Conservation (phyloP, 306 rosid genomes). For the Vigna reflexopilosa region DNA sequence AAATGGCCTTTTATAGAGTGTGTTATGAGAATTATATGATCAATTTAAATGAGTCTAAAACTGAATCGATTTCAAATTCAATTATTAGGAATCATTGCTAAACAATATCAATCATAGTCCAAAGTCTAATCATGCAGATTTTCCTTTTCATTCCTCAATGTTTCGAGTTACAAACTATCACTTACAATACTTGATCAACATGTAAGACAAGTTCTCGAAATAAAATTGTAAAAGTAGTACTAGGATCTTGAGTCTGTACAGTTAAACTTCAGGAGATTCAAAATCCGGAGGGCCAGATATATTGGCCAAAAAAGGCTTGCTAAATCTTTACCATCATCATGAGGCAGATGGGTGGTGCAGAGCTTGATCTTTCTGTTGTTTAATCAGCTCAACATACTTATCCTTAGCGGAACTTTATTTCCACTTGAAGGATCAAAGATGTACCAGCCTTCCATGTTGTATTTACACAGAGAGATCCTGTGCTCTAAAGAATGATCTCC, state of each 20-base stretch:
- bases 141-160: neutral
- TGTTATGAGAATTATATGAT: neutral
- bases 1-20: neutral
- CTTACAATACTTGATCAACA: neutral
- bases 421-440: slow-evolving; percentile 49
- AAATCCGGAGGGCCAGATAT: neutral
- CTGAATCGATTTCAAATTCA: slow-evolving; percentile 1
- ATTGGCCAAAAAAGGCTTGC: slow-evolving; percentile 23
- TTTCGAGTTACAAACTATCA: slow-evolving; percentile 10
- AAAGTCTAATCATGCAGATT: neutral
- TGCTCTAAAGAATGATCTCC: slow-evolving; percentile 42
- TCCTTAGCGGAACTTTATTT: slow-evolving; percentile 37
- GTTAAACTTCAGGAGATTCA: neutral
- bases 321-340: slow-evolving; percentile 19
- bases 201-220: slow-evolving; percentile 15
- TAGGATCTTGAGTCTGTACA: neutral
- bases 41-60: neutral
- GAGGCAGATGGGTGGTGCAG: slow-evolving; percentile 22
- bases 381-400: slow-evolving; percentile 16
- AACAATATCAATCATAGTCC: slow-evolving; percentile 8
- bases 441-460: slow-evolving; percentile 53
- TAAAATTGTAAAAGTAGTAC: slow-evolving; percentile 19
- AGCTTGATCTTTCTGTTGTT: slow-evolving; percentile 32
- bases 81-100: neutral
- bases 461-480: slow-evolving; percentile 69